These are phyloP conservation scores for Starmerella geochares DNA, from an alignment of 805 yeast species.

Conservation along the genomic window DNA sequence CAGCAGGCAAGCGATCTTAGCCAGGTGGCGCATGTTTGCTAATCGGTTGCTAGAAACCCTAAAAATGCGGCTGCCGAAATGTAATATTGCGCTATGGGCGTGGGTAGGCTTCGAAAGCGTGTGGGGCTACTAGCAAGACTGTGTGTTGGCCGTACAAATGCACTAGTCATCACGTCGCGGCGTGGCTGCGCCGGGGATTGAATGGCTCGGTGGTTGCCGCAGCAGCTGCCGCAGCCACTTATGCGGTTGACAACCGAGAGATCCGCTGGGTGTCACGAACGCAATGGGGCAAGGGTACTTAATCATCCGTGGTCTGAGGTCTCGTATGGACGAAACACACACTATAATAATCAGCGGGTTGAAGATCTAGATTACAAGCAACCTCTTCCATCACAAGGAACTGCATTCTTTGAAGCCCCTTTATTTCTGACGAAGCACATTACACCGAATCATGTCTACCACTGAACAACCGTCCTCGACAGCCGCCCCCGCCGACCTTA, in stretches of 20 bases:
- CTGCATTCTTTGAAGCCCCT: neutral
- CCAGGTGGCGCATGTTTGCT: slow-evolving; percentile 3
- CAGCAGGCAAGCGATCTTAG: neutral
- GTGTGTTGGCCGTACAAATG: too few species aligned
- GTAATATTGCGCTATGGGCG: neutral
- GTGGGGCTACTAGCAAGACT: too few species aligned
- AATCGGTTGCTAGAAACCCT: slow-evolving; percentile 4
- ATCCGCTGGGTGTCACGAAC: neutral
- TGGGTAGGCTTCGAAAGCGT: neutral
- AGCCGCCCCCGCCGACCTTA: neutral
- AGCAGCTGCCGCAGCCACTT: neutral
- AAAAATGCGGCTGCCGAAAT: neutral
- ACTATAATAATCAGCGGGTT: slow-evolving; percentile 3
- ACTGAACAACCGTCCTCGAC: neutral
- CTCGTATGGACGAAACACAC: neutral
- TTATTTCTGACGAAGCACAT: neutral
- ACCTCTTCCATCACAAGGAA: neutral
- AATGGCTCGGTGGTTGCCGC: neutral
- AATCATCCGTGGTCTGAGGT: neutral
- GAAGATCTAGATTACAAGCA: neutral
- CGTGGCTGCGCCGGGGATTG: too few species aligned
- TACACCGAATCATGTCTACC: neutral
- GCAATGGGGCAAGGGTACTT: slow-evolving; percentile 1
- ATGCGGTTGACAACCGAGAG: neutral
- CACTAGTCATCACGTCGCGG: too few species aligned